phyloP scores from a whole-genome alignment of 2,329 filamentous ascomycete species.

The Clathrospora elynae region DNA sequence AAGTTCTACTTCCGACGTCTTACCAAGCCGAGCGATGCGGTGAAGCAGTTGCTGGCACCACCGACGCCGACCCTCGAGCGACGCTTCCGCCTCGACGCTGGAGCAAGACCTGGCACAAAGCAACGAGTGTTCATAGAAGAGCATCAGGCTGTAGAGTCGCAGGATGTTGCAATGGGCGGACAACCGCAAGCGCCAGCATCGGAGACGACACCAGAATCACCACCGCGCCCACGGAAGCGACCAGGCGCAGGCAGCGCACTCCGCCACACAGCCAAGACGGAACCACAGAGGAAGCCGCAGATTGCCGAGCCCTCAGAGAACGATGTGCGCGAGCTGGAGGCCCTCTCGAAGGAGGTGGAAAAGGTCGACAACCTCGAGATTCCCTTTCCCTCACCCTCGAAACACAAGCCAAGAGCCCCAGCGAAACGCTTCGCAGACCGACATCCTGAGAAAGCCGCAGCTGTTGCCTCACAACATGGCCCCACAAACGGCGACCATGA shows the following conservation, averaged over 20 bases:
- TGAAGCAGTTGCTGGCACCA: conserved; percentile 12
- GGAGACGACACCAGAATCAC: conserved; percentile 10
- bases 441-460: conserved; percentile 36
- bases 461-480: conserved; percentile 19
- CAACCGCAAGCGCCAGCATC: conserved; percentile 7
- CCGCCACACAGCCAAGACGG: conserved; percentile 8
- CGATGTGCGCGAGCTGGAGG: conserved; percentile 40
- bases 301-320: conserved; percentile 27
- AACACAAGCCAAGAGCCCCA: conserved; percentile 45
- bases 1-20: conserved; percentile 29
- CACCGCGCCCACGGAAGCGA: conserved; percentile 32
- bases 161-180: conserved; percentile 2
- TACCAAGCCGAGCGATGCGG: conserved; percentile 29
- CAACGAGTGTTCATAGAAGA: conserved; percentile 32
- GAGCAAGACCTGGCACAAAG: conserved; percentile 20
- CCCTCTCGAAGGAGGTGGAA: conserved; percentile 42
- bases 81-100: conserved; percentile 33
- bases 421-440: conserved; percentile 43
- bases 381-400: conserved; percentile 23
- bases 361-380: conserved; percentile 25
- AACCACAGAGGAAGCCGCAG: conserved; percentile 12
- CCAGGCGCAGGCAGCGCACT: conserved; percentile 35
- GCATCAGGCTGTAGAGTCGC: conserved; percentile 7
- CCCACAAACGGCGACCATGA: conserved; percentile 11
- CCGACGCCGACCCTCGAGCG: conserved; percentile 29